These are phyloP conservation scores for Pseudozyma thailandica DNA, from an alignment of 1,284 basidiomycete species.

Conservation along the genomic window DNA sequence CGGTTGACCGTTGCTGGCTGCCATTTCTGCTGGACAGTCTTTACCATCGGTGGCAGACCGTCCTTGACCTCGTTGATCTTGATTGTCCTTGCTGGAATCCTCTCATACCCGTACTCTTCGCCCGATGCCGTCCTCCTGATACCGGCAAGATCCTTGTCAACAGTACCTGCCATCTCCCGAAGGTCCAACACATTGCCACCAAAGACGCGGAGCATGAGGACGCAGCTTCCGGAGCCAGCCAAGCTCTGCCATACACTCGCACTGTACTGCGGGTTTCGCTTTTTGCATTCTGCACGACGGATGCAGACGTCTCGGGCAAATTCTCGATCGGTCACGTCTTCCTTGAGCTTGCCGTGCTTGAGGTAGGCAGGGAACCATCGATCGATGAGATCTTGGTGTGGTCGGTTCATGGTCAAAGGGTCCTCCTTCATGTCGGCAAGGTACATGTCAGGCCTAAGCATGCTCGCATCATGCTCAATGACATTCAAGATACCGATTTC, in stretches of 20 bases:
- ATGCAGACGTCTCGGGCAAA: constrained; percentile 31
- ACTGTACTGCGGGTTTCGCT: constrained; percentile 31
- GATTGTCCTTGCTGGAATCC: constrained; percentile 32
- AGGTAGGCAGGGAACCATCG: constrained; percentile 38
- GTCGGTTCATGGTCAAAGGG: constrained; percentile 26
- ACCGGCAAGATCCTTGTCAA: constrained; percentile 20
- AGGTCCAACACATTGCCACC: constrained; percentile 33
- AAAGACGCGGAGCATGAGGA: constrained; percentile 45
- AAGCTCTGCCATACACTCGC: constrained; percentile 34
- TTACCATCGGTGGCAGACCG: not conserved
- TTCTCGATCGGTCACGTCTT: constrained; percentile 28
- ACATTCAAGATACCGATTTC: constrained; percentile 25
- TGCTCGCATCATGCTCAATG: constrained; percentile 44
- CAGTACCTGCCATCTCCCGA: constrained; percentile 40
- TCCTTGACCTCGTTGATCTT: constrained; percentile 13
- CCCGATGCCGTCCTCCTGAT: constrained; percentile 21
- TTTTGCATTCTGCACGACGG: constrained; percentile 25
- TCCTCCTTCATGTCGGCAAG: constrained; percentile 30
- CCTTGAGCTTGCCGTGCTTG: constrained; percentile 27
- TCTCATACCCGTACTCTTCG: constrained; percentile 33
- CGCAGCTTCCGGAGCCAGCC: constrained; percentile 43
- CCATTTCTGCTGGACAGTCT: constrained; percentile 25
- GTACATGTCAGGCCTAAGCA: constrained; percentile 36
- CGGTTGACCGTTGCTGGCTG: constrained; percentile 36
- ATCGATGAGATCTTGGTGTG: constrained; percentile 46